Conservation (phyloP, 192 early-diverging fungal species). For the Chytriomyces sp. region DNA sequence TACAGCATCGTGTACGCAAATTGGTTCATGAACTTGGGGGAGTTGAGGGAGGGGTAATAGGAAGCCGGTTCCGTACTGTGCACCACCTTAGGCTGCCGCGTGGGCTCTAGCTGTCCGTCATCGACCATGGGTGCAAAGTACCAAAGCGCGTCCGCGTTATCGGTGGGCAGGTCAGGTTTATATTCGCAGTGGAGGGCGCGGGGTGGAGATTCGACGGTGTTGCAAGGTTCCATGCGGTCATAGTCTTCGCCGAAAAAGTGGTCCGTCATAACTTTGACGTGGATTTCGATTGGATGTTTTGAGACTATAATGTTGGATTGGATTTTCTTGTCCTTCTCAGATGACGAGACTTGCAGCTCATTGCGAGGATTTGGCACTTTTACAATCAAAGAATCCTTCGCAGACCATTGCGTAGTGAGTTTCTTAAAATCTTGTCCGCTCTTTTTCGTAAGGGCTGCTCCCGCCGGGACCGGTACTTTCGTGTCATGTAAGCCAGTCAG, state of each 20-base stretch:
- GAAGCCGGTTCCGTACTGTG: background rate
- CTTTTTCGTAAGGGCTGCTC: too few relatives aligned
- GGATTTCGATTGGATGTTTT: too few relatives aligned
- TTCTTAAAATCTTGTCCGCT: too few relatives aligned
- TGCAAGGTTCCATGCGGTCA: background rate
- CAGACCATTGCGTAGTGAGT: too few relatives aligned
- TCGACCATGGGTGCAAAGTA: background rate
- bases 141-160: background rate
- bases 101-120: background rate
- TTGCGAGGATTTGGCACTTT: too few relatives aligned
- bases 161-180: background rate
- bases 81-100: background rate
- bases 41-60: background rate
- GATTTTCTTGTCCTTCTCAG: too few relatives aligned
- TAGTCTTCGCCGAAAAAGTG: background rate
- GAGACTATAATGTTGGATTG: too few relatives aligned
- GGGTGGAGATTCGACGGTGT: background rate
- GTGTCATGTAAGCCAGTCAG: too few relatives aligned
- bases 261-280: background rate
- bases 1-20: background rate
- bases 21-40: background rate
- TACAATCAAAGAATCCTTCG: too few relatives aligned
- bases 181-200: background rate
- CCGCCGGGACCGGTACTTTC: too few relatives aligned
- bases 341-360: too few relatives aligned